A percentile compares a stretch with the other conserved stretches of the same genome.
Conservation (phyloP, 2,329 filamentous ascomycete species). For the Ophiostoma ulmi region DNA sequence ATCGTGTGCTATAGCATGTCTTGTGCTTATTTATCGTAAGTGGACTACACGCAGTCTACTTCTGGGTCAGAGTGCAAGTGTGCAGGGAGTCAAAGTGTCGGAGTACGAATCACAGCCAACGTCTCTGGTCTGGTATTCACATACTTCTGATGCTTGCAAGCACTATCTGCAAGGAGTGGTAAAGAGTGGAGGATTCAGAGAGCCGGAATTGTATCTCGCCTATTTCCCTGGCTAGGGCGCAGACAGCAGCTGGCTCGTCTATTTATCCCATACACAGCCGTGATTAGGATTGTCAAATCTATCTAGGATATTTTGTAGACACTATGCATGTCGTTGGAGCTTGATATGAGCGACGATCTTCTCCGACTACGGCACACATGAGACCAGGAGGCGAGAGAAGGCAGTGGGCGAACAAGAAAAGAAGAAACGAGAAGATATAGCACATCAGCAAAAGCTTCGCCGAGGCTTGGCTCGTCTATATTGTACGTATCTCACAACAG, state of each 20-base stretch:
- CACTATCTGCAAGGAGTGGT: neutral
- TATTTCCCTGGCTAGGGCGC: neutral
- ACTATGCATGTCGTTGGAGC: neutral
- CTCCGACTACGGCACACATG: neutral
- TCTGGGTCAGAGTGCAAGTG: too few species aligned
- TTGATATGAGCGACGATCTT: neutral
- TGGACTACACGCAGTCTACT: neutral
- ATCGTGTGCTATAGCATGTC: neutral
- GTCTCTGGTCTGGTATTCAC: neutral
- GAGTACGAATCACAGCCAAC: neutral
- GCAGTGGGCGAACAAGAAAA: neutral
- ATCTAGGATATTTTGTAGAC: neutral
- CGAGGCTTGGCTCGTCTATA: conserved; percentile 7
- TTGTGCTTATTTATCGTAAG: neutral
- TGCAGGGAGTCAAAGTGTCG: too few species aligned
- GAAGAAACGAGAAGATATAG: neutral
- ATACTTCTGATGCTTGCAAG: neutral
- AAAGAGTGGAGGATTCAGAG: neutral
- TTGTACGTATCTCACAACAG: neutral
- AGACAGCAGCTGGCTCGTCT: conserved; percentile 2
- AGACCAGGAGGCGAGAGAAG: neutral
- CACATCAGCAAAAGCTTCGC: neutral
- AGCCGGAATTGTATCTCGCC: neutral
- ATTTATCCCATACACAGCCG: neutral
- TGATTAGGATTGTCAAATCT: neutral